Base-by-base conservation (phyloP, 257 asterid genomes). In the Solanum pimpinellifolium region DNA sequence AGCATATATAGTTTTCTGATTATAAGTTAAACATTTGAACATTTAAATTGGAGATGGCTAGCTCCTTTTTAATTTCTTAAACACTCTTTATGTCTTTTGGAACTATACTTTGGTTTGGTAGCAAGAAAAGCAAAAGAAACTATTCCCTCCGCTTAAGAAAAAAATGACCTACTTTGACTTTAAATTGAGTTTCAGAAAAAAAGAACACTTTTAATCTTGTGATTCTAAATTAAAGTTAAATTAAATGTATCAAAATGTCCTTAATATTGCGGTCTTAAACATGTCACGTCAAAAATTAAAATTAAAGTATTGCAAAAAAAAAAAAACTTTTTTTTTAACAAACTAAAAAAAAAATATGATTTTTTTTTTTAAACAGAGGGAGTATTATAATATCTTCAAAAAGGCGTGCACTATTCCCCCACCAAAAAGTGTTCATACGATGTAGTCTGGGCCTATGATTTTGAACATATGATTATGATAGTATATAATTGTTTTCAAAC, bases 221-320 rank as follows among this genome's bases (percentile, higher is more conserved):
- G 35, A 0, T 33, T 33, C 1, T 33, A 33, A 33, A 33, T 33
- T 33, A 33, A 33, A 33, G 35, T 33, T 33, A 33, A 33, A 33
- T 33, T 3, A 33, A 33, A 33, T 33, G 5, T 33, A 33, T 0
- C 1, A 33, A 33, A 33, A 33, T 4, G 5, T 0, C 0, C 0
- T 33, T 3, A 33, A 33, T 33, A 3, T 33, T 33, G 5, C 1
- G 35, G 5, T 33, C 35, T 33, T 33, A 33, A 33, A 33, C 35
- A 33, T 33, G 35, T 4, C 5, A 33, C 5, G 5, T 33, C 35
- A 1, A 33, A 33, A 33, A 1, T 3, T 33, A 33, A 33, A 33
- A 33, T 33, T 33, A 33, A 4, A 33, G 1, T 33, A 3, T 33
- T 31, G 33, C 33, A 0, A 33, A 33, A 33, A 33, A 33, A 33